Evolutionary conservation across 1,284 basidiomycete species (phyloP).

Genomic region (Coriolopsis trogii): DNA sequence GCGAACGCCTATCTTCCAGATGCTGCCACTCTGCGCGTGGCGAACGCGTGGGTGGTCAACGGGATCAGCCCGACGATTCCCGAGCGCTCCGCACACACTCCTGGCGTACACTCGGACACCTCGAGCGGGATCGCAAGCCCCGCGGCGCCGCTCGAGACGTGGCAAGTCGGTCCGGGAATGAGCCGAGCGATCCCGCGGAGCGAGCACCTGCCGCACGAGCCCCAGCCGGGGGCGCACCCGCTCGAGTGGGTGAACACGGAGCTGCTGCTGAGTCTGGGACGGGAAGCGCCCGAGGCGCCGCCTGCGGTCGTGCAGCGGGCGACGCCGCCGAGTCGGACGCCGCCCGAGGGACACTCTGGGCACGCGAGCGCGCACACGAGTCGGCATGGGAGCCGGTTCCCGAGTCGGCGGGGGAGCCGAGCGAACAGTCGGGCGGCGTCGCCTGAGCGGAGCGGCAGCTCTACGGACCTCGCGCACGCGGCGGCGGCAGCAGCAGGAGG

Average conservation of each 20-base stretch:
- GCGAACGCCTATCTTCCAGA: slow-evolving; percentile 78
- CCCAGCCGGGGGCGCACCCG: slow-evolving; percentile 36
- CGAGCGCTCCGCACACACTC: slow-evolving; percentile 18
- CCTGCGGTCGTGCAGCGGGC: slow-evolving; percentile 39
- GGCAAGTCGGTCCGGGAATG: slow-evolving; percentile 20
- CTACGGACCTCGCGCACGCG: slow-evolving; percentile 7
- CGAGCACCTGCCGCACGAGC: slow-evolving; percentile 34
- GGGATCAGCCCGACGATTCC: slow-evolving; percentile 41
- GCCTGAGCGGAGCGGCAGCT: slow-evolving; percentile 43
- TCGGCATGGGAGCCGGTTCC: slow-evolving; percentile 35
- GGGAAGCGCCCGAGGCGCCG: slow-evolving; percentile 32
- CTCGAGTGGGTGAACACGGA: slow-evolving; percentile 85
- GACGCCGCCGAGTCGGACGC: slow-evolving; percentile 32
- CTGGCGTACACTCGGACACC: slow-evolving; percentile 17
- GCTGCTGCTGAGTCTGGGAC: slow-evolving; percentile 68
- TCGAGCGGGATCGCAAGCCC: slow-evolving; percentile 34
- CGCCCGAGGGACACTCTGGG: slow-evolving; percentile 21
- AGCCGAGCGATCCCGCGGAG: slow-evolving; percentile 19
- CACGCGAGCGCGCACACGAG: slow-evolving; percentile 28
- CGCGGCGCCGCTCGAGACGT: slow-evolving; percentile 33
- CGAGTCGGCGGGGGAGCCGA: slow-evolving; percentile 39
- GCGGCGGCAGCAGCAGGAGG: neutral
- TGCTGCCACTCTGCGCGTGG: slow-evolving; percentile 62
- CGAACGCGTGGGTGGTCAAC: slow-evolving; percentile 60
- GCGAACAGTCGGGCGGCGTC: slow-evolving; percentile 49